Conservation (phyloP, 2,329 filamentous ascomycete species). For the Diplodia corticola region DNA sequence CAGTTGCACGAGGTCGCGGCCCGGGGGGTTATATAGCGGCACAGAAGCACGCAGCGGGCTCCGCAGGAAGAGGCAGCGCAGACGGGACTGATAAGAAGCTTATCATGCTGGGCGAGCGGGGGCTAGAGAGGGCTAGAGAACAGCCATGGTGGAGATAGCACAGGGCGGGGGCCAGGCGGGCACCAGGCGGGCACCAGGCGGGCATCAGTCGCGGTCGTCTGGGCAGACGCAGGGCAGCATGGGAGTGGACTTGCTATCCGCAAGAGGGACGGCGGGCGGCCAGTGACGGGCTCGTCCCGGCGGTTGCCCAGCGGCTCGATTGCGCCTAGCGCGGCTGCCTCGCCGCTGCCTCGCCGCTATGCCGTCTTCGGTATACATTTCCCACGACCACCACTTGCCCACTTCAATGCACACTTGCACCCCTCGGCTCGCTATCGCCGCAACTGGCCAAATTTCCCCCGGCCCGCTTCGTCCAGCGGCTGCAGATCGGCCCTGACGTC, state of each 20-base stretch:
- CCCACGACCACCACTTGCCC: constrained; percentile 2
- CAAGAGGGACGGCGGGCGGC: constrained; percentile 20
- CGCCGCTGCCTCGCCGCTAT: neutral
- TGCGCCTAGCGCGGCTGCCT: neutral
- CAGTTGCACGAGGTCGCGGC: constrained; percentile 5
- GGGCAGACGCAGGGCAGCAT: neutral
- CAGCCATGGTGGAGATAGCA: neutral
- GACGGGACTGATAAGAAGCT: constrained; percentile 15
- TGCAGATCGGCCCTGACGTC: too few species aligned
- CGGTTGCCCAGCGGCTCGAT: constrained; percentile 9
- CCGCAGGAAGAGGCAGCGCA: too few species aligned
- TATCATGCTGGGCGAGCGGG: neutral
- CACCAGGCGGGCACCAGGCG: neutral
- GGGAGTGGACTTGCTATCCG: constrained; percentile 22
- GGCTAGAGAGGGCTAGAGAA: neutral
- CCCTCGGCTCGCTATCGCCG: constrained; percentile 13
- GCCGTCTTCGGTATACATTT: constrained; percentile 20
- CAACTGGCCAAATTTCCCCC: constrained; percentile 21
- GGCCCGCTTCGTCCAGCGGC: neutral
- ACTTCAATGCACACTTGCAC: constrained; percentile 16
- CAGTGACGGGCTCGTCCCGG: neutral
- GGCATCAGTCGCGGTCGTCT: neutral
- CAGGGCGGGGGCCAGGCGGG: neutral
- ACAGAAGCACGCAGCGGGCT: neutral
- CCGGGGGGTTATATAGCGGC: constrained; percentile 1